These are phyloP conservation scores for Colletotrichum acutatum DNA, from an alignment of 2,329 filamentous ascomycete species.

Conservation along the genomic window DNA sequence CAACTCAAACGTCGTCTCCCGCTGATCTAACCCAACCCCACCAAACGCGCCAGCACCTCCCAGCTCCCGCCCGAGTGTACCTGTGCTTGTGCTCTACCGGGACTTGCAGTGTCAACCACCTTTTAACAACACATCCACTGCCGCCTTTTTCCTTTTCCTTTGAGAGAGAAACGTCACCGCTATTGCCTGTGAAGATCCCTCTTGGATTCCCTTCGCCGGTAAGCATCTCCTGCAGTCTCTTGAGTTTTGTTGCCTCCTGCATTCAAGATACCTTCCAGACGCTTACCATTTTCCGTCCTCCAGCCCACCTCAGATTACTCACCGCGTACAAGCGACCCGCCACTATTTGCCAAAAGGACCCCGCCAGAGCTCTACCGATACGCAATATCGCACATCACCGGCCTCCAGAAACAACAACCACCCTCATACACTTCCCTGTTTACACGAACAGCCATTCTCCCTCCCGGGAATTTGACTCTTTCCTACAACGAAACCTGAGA, in stretches of 20 bases:
- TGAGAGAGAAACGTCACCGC: neutral
- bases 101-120: constrained; percentile 2
- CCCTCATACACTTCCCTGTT: neutral
- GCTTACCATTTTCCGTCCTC: neutral
- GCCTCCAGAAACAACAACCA: constrained; percentile 6
- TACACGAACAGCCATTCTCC: neutral
- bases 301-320: constrained; percentile 21
- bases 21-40: constrained; percentile 27
- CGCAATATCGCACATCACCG: neutral
- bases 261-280: neutral
- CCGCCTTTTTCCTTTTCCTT: neutral
- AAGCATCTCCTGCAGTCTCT: neutral
- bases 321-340: constrained; percentile 29
- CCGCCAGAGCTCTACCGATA: constrained; percentile 28
- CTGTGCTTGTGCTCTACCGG: neutral
- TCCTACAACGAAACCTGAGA: neutral
- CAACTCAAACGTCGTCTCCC: neutral
- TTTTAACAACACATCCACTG: neutral
- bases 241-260: neutral
- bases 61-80: constrained; percentile 5
- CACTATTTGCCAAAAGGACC: constrained; percentile 18
- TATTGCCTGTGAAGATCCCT: neutral
- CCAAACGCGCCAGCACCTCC: constrained; percentile 22
- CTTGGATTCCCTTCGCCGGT: neutral
- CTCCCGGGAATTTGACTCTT: neutral